phyloP scores from a whole-genome alignment of 768 basidiomycete genomes.

The Pleurotus salmoneostramineus region DNA sequence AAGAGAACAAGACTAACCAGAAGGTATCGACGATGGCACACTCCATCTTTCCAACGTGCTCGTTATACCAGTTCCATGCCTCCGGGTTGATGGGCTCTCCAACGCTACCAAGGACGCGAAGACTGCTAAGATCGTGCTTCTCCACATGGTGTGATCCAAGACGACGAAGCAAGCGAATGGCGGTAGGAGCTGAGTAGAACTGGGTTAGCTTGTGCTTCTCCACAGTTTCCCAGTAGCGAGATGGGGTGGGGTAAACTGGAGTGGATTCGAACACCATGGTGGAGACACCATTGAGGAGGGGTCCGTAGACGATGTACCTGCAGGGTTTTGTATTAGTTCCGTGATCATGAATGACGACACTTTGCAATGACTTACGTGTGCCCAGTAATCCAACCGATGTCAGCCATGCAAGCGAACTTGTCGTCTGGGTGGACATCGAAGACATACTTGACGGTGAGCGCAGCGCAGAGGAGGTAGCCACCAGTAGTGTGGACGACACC shows the following conservation, averaged over 20 bases:
- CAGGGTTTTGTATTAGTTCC: constrained; percentile 3
- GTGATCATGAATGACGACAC: constrained; percentile 3
- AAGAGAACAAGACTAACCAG: constrained; percentile 43
- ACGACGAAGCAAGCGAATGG: constrained; percentile 82
- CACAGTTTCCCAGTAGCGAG: constrained; percentile 96
- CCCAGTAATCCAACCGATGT: constrained; percentile 98
- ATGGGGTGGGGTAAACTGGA: constrained; percentile 93
- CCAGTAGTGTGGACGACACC: constrained; percentile 91
- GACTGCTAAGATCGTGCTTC: constrained; percentile 70
- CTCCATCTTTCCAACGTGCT: constrained; percentile 82
- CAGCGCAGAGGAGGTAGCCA: constrained; percentile 89
- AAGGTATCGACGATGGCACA: constrained; percentile 95
- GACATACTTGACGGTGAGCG: constrained; percentile 93
- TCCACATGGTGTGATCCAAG: constrained; percentile 86
- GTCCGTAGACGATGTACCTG: constrained; percentile 93
- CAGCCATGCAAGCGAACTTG: constrained; percentile 97
- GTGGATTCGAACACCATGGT: constrained; percentile 95
- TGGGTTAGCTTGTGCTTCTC: constrained; percentile 92
- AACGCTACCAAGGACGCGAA: constrained; percentile 89
- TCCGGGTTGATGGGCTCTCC: constrained; percentile 99
- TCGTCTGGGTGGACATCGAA: constrained; percentile 97
- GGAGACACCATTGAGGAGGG: constrained; percentile 79
- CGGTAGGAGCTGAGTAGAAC: constrained; percentile 92
- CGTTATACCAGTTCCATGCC: constrained; percentile 99
- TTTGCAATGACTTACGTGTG: constrained; percentile 55